phyloP scores from a whole-genome alignment of 2,329 filamentous ascomycete species.

The Aspergillus fischeri region DNA sequence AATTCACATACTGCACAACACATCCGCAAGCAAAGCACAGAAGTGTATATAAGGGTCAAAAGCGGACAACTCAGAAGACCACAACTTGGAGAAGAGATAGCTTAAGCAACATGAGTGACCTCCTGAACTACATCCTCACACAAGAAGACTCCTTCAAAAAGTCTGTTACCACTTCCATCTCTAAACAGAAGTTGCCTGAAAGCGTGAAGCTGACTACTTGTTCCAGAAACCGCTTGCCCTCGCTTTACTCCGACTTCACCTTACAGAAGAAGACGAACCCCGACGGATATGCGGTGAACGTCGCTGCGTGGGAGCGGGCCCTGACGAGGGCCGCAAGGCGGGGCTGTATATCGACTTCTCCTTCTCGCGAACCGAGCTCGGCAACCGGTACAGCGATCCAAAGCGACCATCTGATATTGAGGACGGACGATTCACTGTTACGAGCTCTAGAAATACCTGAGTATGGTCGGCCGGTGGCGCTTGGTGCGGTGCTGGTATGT shows the following conservation, averaged over 20 bases:
- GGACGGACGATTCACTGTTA: conserved; percentile 59
- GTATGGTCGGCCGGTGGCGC: conserved; percentile 74
- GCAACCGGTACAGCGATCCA: conserved; percentile 10
- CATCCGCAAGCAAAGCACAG: neutral
- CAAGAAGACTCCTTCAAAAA: conserved; percentile 58
- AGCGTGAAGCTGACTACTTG: neutral
- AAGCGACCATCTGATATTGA: conserved; percentile 49
- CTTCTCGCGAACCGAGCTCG: conserved; percentile 23
- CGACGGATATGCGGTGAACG: conserved; percentile 78
- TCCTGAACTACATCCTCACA: conserved; percentile 62
- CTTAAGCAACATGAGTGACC: conserved; percentile 46
- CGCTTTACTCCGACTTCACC: conserved; percentile 83
- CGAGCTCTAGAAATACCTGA: conserved; percentile 69
- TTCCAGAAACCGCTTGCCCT: conserved; percentile 68
- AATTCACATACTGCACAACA: neutral
- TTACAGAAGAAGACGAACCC: conserved; percentile 72
- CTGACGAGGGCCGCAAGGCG: conserved; percentile 64
- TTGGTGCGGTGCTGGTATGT: conserved; percentile 68
- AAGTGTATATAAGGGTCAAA: neutral
- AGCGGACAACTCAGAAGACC: neutral
- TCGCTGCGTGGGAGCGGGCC: conserved; percentile 72
- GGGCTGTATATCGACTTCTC: conserved; percentile 50
- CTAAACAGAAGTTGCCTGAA: neutral
- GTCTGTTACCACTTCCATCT: conserved; percentile 42
- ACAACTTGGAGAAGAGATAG: neutral